Evolutionary conservation across 2,329 filamentous ascomycete genomes (phyloP), one percentile per base, ranked within the genome.

Genomic region (Cladosporium sp.): DNA sequence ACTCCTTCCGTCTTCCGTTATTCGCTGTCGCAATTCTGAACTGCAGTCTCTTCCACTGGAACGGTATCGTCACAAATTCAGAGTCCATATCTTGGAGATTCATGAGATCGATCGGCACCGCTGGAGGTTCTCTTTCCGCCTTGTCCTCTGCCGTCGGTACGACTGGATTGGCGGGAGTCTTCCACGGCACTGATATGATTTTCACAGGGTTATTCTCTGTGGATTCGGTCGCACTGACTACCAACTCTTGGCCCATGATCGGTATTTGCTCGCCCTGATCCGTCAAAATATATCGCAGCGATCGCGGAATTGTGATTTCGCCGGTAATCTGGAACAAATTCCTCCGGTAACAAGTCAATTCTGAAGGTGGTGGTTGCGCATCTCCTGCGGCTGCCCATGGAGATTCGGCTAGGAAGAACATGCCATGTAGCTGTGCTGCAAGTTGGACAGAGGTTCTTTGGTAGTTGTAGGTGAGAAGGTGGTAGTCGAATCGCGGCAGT

Each of bases 291-390:
- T 90, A 95, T 64, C 94, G 83, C 68, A 93, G 85, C 31, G 88
- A 89, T 68, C 92, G 84, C 1, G 93, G 92, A 16, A 93, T 85
- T 49, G 92, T 92, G 66, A 97, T 86, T 5, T 90, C 93, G 66
- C 94, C 94, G 67, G 93, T 96, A 74, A 97, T 96, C 78, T 97
- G 94, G 79, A 98, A 98, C 58, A 98, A 83, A 75, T 98, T 98
- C 57, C 94, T 88, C 69, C 94, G 90, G 79, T 98, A 98, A 83
- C 94, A 98, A 3, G 94, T 98, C 76, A 98, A 80, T 79, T 98
- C 94, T 62, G 87, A 92, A 75, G 91, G 89, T 59, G 89, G 80
- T 56, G 84, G 81, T 49, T 79, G 81, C 11, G 82, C 80, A 81
- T 79, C 86, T 78, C 77, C 88, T 77, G 82, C 80, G 4, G 84